Base-by-base conservation (phyloP, 441 rosid species). In the Erodium moschatum region DNA sequence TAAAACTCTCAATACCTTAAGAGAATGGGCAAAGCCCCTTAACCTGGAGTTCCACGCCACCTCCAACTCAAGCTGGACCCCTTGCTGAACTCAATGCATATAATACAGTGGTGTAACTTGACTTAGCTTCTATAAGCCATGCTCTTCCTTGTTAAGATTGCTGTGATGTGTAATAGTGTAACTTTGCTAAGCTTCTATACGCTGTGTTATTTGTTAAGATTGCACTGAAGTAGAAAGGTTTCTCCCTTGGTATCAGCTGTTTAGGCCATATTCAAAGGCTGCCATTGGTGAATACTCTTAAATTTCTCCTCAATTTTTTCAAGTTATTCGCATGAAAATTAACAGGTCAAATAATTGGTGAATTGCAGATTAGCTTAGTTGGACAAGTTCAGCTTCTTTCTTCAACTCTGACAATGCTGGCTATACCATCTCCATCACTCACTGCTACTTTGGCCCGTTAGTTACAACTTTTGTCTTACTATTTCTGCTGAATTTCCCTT, bases 341-440 rank as follows among this genome's bases (percentile, higher is more conserved):
- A 58, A 79, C 64, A 3, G 18, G 71, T 64, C 63, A 71, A 46
- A 64, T 46, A 46, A 46, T 11, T 78, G 38, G 64, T 66, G 24
- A 81, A 70, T 54, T 86, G 85, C 97, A 94, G 99, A 78, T 91
- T 78, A 79, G 81, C 78, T 80, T 94, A 74, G 82, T 78, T 80
- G 92, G 97, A 67, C 96, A 91, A 80, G 92, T 89, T 72, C 98
- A 94, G 83, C 89, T 94, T 78, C 97, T 91, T 80, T 94, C 99
- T 74, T 91, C 99, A 60, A 81, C 92, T 1, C 87, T 91, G 74
- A 87, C 96, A 54, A 91, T 91, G 85, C 84, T 94, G 80, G 96
- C 97, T 71, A 95, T 94, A 38, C 97, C 98, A 70, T 81, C 92
- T 71, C 97, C 98, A 67, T 94, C 98, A 42, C 77, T 91, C 78